Conservation (phyloP, 2,329 filamentous ascomycete genomes). For the Alternaria triticina region DNA sequence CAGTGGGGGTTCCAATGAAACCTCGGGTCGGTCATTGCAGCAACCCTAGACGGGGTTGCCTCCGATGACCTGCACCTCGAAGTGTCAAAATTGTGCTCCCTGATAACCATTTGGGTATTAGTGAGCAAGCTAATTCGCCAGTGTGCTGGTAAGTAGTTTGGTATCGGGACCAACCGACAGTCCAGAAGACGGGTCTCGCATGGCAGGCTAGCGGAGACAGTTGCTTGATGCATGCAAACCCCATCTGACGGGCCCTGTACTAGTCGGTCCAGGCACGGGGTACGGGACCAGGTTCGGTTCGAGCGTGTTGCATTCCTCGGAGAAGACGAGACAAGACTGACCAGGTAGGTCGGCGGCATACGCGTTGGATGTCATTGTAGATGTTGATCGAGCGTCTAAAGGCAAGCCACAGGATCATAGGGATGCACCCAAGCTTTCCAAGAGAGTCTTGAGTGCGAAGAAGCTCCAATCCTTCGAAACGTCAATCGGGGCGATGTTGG, state of each 20-base stretch:
- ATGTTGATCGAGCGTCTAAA: not conserved
- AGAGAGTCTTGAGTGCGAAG: not conserved
- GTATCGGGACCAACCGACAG: not conserved
- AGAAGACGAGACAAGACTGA: not conserved
- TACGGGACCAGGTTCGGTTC: not conserved
- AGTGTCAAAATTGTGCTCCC: not conserved
- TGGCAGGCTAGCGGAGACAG: not conserved
- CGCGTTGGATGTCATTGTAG: not conserved
- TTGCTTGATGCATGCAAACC: not conserved
- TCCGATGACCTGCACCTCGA: not conserved
- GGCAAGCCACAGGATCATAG: conserved; percentile 4
- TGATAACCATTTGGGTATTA: not conserved
- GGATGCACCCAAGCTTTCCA: not conserved
- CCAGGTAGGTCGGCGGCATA: not conserved
- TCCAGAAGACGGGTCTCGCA: not conserved
- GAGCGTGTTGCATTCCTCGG: not conserved
- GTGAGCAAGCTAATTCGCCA: not conserved
- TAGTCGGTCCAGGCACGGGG: not conserved
- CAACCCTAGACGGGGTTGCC: not conserved
- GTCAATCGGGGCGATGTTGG: not conserved
- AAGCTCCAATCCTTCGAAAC: conserved; percentile 5
- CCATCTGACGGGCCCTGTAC: not conserved
- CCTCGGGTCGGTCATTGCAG: not conserved
- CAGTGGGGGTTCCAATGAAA: not conserved
- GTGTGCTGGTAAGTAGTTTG: not conserved